A percentile compares a stretch with the other conserved stretches of the same genome.
These are phyloP conservation scores for Kazachstania sp. DNA, from an alignment of 1,139 yeast species.

Conservation along the genomic window DNA sequence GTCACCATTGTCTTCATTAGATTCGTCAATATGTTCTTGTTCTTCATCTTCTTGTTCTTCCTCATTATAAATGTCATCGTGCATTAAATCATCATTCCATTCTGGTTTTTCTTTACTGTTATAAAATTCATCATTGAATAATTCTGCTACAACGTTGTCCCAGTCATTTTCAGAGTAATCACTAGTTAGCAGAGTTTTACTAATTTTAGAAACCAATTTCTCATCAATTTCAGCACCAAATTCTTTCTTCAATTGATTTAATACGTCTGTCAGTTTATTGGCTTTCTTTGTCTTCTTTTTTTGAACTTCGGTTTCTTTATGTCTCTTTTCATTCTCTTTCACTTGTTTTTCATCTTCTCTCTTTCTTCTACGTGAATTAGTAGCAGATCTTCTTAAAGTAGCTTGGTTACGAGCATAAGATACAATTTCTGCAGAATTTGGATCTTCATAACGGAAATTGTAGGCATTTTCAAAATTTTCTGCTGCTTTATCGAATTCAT, in stretches of 20 bases:
- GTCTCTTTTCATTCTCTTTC: conserved; percentile 43
- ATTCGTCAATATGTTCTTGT: conserved; percentile 19
- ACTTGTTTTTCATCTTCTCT: conserved; percentile 63
- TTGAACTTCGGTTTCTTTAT: conserved; percentile 53
- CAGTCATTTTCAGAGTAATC: conserved; percentile 89
- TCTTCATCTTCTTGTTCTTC: conserved; percentile 13
- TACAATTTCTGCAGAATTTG: conserved; percentile 80
- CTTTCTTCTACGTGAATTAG: conserved; percentile 69
- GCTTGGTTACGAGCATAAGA: conserved; percentile 97
- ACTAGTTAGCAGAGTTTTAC: conserved; percentile 67
- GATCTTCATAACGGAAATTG: conserved; percentile 91
- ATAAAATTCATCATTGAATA: conserved; percentile 78
- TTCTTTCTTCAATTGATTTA: conserved; percentile 69
- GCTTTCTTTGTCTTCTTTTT: conserved; percentile 70
- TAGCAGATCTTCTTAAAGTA: conserved; percentile 73
- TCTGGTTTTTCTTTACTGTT: conserved; percentile 50
- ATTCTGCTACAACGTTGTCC: conserved; percentile 79
- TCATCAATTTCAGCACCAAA: conserved; percentile 73
- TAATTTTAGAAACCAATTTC: conserved; percentile 48
- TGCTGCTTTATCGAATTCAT: conserved; percentile 84
- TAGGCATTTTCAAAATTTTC: conserved; percentile 88
- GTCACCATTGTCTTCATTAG: conserved; percentile 18
- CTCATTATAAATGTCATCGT: conserved; percentile 5
- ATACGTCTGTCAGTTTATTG: conserved; percentile 67
- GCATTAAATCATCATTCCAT: conserved; percentile 37